Evolutionary conservation across 1,284 basidiomycete genomes (phyloP).

Genomic region (Apiotrichum porosum): DNA sequence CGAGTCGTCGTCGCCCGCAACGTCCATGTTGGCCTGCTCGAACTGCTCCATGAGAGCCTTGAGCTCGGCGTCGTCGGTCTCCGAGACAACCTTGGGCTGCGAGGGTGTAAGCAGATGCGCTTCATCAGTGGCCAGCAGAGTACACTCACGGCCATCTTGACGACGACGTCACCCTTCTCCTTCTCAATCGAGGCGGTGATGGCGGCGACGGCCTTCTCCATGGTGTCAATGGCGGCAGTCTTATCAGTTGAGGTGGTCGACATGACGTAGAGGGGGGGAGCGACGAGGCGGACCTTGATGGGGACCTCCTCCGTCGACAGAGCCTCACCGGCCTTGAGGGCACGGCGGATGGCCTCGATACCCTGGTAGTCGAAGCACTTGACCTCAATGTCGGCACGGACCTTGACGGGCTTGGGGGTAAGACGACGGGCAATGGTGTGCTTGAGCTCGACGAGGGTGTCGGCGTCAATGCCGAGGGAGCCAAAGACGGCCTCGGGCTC

Average conservation of each 20-base stretch:
- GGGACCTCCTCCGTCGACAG: slow-evolving; percentile 86
- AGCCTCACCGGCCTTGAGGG: slow-evolving; percentile 79
- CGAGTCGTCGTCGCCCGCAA: slow-evolving; percentile 76
- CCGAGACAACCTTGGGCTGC: slow-evolving; percentile 93
- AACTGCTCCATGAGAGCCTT: slow-evolving; percentile 92
- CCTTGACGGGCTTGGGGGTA: slow-evolving; percentile 97
- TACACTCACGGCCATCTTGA: slow-evolving; percentile 94
- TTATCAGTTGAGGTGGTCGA: slow-evolving; percentile 97
- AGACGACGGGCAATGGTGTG: slow-evolving; percentile 88
- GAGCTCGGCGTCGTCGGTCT: slow-evolving; percentile 91
- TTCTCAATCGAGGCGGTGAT: slow-evolving; percentile 81
- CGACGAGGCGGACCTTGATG: slow-evolving; percentile 95
- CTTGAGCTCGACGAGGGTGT: slow-evolving; percentile 66
- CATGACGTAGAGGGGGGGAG: slow-evolving; percentile 92
- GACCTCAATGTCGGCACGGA: slow-evolving; percentile 95
- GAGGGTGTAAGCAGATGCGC: background rate
- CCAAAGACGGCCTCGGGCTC: slow-evolving; percentile 83
- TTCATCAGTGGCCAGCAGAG: no score
- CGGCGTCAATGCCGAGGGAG: slow-evolving; percentile 57
- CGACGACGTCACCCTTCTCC: slow-evolving; percentile 75
- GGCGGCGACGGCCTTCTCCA: slow-evolving; percentile 87
- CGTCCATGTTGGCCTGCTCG: slow-evolving; percentile 84
- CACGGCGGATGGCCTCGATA: slow-evolving; percentile 96
- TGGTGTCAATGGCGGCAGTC: slow-evolving; percentile 82
- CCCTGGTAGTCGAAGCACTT: slow-evolving; percentile 95